Evolutionary conservation across 768 basidiomycete species (phyloP), one percentile per base, ranked within the genome.

Genomic region (Boletus reticuloceps): DNA sequence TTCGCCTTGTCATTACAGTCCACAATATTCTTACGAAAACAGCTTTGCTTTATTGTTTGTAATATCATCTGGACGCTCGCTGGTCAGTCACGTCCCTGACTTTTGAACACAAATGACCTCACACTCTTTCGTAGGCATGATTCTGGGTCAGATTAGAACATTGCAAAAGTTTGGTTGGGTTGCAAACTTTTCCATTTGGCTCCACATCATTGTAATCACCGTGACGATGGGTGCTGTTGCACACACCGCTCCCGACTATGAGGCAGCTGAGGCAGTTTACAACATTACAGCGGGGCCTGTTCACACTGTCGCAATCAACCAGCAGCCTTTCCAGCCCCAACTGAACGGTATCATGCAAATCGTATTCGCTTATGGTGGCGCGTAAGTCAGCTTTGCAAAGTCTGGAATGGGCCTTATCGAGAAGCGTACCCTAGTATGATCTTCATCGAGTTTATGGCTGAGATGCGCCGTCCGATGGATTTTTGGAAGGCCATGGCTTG

Each of bases 401-500:
- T 42, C 44, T 34, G 10, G 14, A 20, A 11, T 27, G 20, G 2
- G 22, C 27, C 22, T 48, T 16, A 48, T 37, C 11, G 71, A 13
- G 76, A 25, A 29, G 74, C 72, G 78, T 75, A 45, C 71, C 70
- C 29, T 39, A 65, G 63, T 40, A 62, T 67, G 63, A 61, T 66
- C 44, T 69, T 60, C 31, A 17, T 59, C 19, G 64, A 68, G 41
- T 68, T 84, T 69, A 77, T 86, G 77, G 79, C 82, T 3, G 84
- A 86, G 66, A 86, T 86, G 84, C 75, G 78, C 22, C 76, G 84
- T 6, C 84, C 84, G 2, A 80, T 81, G 79, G 84, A 86, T 60
- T 86, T 86, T 64, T 85, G 82, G 81, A 84, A 84, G 61, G 83
- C 80, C 38, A 84, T 85, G 82, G 80, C 80, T 6, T 63, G 70